phyloP scores from a whole-genome alignment of 2,329 filamentous ascomycete genomes.

The Arthroderma sp. region DNA sequence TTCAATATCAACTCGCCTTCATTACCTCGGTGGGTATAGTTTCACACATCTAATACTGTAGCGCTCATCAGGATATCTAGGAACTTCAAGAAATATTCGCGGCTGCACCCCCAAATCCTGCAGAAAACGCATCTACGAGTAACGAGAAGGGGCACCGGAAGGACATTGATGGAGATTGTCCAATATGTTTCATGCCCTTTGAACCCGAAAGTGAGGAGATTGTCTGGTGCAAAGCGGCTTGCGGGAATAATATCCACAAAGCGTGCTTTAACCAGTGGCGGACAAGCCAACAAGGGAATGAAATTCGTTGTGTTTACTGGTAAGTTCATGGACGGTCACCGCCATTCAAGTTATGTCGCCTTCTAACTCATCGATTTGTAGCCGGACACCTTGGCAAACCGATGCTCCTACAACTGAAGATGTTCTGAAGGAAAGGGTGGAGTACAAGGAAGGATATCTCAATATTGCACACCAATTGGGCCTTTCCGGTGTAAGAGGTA shows the following conservation, averaged over 20 bases:
- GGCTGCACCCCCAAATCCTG: conserved; percentile 38
- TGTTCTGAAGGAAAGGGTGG: conserved; percentile 18
- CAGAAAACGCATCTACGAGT: conserved; percentile 23
- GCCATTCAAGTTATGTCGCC: background rate
- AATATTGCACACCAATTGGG: conserved; percentile 33
- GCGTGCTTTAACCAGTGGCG: conserved; percentile 45
- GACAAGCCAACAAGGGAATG: conserved; percentile 17
- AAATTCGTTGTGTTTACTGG: conserved; percentile 35
- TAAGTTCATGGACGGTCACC: conserved; percentile 13
- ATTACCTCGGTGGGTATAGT: conserved; percentile 32
- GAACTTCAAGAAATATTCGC: conserved; percentile 46
- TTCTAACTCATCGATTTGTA: conserved; percentile 9
- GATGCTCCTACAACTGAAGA: conserved; percentile 19
- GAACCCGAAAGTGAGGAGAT: conserved; percentile 34
- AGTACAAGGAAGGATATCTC: conserved; percentile 30
- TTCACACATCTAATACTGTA: background rate
- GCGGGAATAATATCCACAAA: conserved; percentile 51
- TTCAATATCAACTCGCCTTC: conserved; percentile 49
- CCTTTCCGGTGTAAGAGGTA: conserved; percentile 27
- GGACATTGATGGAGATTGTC: conserved; percentile 48
- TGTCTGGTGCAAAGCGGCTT: conserved; percentile 47
- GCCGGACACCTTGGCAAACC: conserved; percentile 29
- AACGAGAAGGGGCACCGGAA: conserved; percentile 40
- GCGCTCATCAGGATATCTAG: conserved; percentile 10
- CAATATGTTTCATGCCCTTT: conserved; percentile 49